phyloP scores from a whole-genome alignment of 306 rosid species.

The Prunus mume region DNA sequence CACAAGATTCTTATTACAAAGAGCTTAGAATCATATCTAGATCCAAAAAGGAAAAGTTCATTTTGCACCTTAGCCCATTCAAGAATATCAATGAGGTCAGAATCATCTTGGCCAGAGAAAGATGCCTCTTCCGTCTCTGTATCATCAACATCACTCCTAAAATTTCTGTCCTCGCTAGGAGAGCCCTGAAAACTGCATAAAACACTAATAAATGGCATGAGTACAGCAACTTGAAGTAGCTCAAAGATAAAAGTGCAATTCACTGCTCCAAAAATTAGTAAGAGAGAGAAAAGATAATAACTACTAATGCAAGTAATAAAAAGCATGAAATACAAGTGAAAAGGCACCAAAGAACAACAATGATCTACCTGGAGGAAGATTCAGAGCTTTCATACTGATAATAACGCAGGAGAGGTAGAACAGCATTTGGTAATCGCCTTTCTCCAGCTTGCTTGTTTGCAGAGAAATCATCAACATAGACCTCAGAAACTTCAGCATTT shows the following conservation, averaged over 20 bases:
- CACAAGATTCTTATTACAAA: neutral
- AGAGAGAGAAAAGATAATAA: neutral
- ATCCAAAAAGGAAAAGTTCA: conserved; percentile 11
- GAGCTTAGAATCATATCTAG: conserved; percentile 12
- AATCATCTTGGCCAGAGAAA: conserved; percentile 90
- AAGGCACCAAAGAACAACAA: conserved; percentile 23
- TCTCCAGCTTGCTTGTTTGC: conserved; percentile 65
- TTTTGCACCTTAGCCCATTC: conserved; percentile 89
- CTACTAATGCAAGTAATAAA: neutral
- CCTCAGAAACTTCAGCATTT: conserved; percentile 52
- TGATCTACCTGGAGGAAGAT: conserved; percentile 84
- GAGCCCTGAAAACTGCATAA: conserved; percentile 90
- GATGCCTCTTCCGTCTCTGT: conserved; percentile 93
- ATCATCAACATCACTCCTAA: conserved; percentile 91
- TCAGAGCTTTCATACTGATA: conserved; percentile 98
- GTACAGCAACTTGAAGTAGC: neutral
- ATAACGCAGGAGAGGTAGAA: conserved; percentile 77
- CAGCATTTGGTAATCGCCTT: conserved; percentile 72
- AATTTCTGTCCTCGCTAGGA: conserved; percentile 89
- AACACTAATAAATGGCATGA: conserved; percentile 12
- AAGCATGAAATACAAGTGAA: neutral
- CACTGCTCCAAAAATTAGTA: neutral
- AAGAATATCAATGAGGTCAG: conserved; percentile 80
- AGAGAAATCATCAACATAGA: conserved; percentile 49
- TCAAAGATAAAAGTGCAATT: neutral